A percentile compares a stretch with the other conserved stretches of the same genome.
Evolutionary conservation across 768 basidiomycete species (phyloP).

Genomic region (Termitomyces sp.): DNA sequence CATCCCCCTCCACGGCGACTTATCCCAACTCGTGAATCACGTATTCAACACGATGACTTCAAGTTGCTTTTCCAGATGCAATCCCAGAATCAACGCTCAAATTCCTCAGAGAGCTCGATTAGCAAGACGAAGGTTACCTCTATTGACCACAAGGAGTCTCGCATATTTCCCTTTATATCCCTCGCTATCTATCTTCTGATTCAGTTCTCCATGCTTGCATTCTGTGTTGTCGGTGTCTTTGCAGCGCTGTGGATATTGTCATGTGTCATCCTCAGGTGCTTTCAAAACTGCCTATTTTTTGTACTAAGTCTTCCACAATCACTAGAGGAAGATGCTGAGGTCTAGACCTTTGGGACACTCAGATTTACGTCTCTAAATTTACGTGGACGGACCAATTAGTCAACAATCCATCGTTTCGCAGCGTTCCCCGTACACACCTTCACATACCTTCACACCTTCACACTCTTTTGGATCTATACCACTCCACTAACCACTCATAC

Average conservation of each 20-base stretch:
- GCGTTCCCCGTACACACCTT: too few species aligned
- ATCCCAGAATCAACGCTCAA: not conserved
- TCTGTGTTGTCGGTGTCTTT: not conserved
- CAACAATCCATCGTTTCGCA: not conserved
- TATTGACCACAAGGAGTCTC: not conserved
- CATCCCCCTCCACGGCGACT: not conserved
- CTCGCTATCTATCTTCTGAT: constrained; percentile 1
- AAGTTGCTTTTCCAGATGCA: not conserved
- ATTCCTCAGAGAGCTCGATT: not conserved
- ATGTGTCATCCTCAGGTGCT: not conserved
- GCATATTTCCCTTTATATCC: not conserved
- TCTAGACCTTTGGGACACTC: not conserved
- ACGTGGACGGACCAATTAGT: not conserved
- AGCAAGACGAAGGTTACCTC: not conserved
- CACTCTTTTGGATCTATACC: not conserved
- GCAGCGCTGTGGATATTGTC: not conserved
- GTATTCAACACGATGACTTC: constrained; percentile 8
- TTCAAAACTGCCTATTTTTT: not conserved
- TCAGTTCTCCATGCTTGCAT: constrained; percentile 1
- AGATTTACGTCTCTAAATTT: not conserved
- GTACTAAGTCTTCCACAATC: not conserved
- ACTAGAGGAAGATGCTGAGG: not conserved
- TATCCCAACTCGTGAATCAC: not conserved
- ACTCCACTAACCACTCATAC: not conserved
- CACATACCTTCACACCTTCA: not conserved